A percentile compares a stretch with the other conserved stretches of the same genome.
phyloP scores from a whole-genome alignment of 2,329 filamentous ascomycete species.

The Cryphonectria japonica region DNA sequence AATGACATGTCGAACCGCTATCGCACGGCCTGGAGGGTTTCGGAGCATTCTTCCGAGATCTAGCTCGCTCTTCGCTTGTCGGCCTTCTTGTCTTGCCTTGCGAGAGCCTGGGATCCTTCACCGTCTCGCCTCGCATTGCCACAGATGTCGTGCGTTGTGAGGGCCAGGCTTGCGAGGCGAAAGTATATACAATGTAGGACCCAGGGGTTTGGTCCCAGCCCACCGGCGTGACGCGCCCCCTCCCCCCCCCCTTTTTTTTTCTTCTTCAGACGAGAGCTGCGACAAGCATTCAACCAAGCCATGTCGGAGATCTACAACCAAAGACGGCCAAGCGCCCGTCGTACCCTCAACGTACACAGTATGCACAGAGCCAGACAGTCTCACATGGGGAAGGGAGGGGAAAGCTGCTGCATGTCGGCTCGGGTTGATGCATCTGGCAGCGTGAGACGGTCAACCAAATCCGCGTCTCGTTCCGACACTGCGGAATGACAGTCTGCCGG shows the following conservation, averaged over 20 bases:
- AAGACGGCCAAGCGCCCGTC: not conserved
- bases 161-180: not conserved
- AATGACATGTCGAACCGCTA: not conserved
- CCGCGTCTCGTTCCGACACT: not conserved
- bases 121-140: not conserved
- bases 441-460: not conserved
- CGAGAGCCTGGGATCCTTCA: not conserved
- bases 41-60: not conserved
- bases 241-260: not conserved
- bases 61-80: not conserved
- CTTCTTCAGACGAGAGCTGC: not conserved
- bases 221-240: not conserved
- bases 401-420: not conserved
- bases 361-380: not conserved
- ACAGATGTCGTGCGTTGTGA: not conserved
- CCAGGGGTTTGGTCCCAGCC: not conserved
- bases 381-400: too few species aligned
- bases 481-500: not conserved
- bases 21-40: not conserved
- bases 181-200: not conserved
- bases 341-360: not conserved
- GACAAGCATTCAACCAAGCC: not conserved
- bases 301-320: not conserved
- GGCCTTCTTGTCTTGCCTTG: not conserved
- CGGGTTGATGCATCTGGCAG: slow-evolving; percentile 2